Conservation (phyloP, 805 yeast species). For the Candida vartiovaarae region DNA sequence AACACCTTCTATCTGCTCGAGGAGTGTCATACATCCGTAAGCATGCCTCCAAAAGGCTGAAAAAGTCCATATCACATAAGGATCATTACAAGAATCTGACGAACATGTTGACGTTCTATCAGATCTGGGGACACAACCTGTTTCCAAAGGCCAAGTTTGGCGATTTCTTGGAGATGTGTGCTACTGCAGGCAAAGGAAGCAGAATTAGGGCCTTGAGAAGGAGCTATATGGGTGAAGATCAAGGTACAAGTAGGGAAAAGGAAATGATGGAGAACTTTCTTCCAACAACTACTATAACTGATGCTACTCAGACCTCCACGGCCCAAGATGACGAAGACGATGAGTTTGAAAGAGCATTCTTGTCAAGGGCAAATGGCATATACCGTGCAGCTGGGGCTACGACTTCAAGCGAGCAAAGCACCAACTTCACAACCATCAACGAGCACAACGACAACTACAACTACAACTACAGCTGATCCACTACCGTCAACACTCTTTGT, state of each 20-base stretch:
- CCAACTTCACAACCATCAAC: too few species aligned
- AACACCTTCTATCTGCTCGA: constrained; percentile 38
- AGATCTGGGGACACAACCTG: constrained; percentile 68
- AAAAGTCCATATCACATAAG: constrained; percentile 23
- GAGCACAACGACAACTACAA: too few species aligned
- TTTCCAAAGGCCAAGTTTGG: constrained; percentile 75
- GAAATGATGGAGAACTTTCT: constrained; percentile 1
- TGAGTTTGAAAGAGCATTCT: constrained; percentile 1
- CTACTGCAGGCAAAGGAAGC: constrained; percentile 39
- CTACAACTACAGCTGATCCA: too few species aligned
- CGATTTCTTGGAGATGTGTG: constrained; percentile 55
- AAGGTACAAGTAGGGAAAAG: not conserved
- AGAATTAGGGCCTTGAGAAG: constrained; percentile 37
- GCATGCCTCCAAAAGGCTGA: constrained; percentile 24
- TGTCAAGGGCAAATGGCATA: not conserved
- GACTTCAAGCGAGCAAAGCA: too few species aligned
- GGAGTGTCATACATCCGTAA: constrained; percentile 51
- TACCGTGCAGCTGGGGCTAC: too few species aligned
- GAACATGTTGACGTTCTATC: constrained; percentile 48
- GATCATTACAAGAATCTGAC: constrained; percentile 44
- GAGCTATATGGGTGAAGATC: constrained; percentile 32
- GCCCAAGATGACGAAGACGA: not conserved
- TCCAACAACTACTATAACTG: not conserved
- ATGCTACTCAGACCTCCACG: not conserved
- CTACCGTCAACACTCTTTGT: not conserved